Evolutionary conservation across 169 alveolate genomes (phyloP), one percentile per base, ranked within the genome.

Genomic region (Haemoproteus tartakovskyi): DNA sequence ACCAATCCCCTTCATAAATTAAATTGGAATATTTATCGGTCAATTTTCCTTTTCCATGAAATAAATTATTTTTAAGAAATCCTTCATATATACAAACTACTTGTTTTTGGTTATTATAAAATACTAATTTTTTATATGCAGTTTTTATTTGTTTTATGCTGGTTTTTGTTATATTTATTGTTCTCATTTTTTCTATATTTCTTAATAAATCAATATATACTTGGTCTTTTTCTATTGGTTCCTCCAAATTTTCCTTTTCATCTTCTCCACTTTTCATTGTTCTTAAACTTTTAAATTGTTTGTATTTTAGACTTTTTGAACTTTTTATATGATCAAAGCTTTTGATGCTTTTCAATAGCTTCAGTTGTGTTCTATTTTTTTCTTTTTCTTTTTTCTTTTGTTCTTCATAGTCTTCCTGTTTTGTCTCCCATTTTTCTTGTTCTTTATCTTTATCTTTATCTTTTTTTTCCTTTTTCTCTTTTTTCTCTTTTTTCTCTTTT

Each of bases 1-100:
- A 12, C 84, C 84, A 74, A 1, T 46, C 63, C 19, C 84, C 84
- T 36, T 74, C 84, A 57, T 74, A 74, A 33, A 74, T 74, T 56
- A 74, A 57, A 50, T 62, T 74, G 30, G 54, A 57, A 56, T 14
- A 74, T 74, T 74, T 74, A 38, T 74, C 84, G 59, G 54, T 57
- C 24, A 74, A 57, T 33, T 74, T 74, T 0, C 84, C 84, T 21
- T 74, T 46, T 9, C 84, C 84, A 74, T 74, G 41, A 50, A 57
- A 74, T 56, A 74, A 36, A 30, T 21, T 57, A 51, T 74, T 57
- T 74, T 74, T 74, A 21, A 74, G 43, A 57, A 45, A 51, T 14
- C 84, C 84, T 14, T 57, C 78, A 60, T 74, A 74, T 74, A 30
- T 74, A 22, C 63, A 74, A 74, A 74, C 54, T 3, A 45, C 14